phyloP scores from a whole-genome alignment of 352 stramenopile species.

The Peronosclerospora sorghi region DNA sequence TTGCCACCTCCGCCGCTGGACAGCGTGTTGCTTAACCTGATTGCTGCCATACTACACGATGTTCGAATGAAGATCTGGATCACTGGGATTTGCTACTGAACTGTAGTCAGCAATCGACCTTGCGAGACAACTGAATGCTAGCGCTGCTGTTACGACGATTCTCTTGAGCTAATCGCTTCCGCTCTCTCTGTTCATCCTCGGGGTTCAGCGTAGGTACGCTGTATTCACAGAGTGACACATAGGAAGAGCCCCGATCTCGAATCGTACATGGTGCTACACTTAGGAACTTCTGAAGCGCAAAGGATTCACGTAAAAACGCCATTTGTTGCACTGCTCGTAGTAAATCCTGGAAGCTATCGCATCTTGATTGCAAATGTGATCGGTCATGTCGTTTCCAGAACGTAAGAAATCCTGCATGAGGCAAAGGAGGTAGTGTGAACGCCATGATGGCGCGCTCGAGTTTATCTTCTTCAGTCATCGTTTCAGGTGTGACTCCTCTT shows the following conservation, averaged over 20 bases:
- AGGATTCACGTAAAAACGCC: conserved; percentile 43
- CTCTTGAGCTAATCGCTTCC: conserved; percentile 56
- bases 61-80: conserved; percentile 16
- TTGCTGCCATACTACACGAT: conserved; percentile 3
- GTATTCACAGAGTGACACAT: conserved; percentile 70
- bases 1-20: conserved; percentile 8
- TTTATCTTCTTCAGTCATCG: conserved; percentile 22
- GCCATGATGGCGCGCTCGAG: conserved; percentile 42
- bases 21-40: not conserved
- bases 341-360: conserved; percentile 62
- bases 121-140: conserved; percentile 28
- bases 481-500: conserved; percentile 4
- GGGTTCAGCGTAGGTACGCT: conserved; percentile 58
- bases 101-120: conserved; percentile 35
- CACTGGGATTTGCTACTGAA: conserved; percentile 5
- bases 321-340: conserved; percentile 56
- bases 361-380: conserved; percentile 57
- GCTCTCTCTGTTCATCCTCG: conserved; percentile 59
- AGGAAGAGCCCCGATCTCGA: conserved; percentile 64
- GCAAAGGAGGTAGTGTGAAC: conserved; percentile 59
- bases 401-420: conserved; percentile 57
- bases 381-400: conserved; percentile 78
- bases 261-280: conserved; percentile 58
- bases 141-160: conserved; percentile 67
- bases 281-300: conserved; percentile 62